Base-by-base conservation (phyloP, 805 yeast genomes). In the Ogataea philodendri region DNA sequence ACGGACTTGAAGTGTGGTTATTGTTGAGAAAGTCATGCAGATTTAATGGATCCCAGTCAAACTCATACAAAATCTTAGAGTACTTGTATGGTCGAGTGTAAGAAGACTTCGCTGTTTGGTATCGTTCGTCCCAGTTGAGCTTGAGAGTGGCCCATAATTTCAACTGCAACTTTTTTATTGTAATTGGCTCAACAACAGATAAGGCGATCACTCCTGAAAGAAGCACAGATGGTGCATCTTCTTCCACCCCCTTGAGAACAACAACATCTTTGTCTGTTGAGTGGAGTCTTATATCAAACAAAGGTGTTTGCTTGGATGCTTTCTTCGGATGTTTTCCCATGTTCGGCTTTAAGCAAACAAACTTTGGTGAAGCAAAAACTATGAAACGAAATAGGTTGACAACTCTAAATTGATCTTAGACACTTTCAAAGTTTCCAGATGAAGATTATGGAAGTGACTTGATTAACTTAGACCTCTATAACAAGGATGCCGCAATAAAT, bases 171-270 rank as follows among this genome's bases (percentile, higher is more conserved):
- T 72, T 75, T 53, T 77, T 81, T 33, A 90, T 70, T 10, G 76
- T 61, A 37, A 86, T 63, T 3, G 95, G 85, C 46, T 90, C 97
- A 9, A 71, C 67, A 1, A 85, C 76, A 1, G 89, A 72, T 16
- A 93, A 60, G 1, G 82, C 88, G 15, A 93, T 78, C 8, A 76
- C 77, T 4, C 98, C 98, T 1, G 82, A 65, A 17, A 93, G 59
- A 5, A 83, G 63, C 3, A 77, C 84, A 2, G 95, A 79, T 0
- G 86, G 70, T 0, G 97, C 95, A 34, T 81, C 89, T 22, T 72
- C 69, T 5, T 82, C 78, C 1, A 81, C 54, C 1, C 98, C 98
- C 48, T 87, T 82, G 20, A 90, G 59, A 7, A 93, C 74, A 4
- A 90, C 61, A 7, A 89, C 90, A 52, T 87, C 93, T 44, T 78